Evolutionary conservation across 2,329 filamentous ascomycete genomes (phyloP).

Genomic region (Aspergillus sp.): DNA sequence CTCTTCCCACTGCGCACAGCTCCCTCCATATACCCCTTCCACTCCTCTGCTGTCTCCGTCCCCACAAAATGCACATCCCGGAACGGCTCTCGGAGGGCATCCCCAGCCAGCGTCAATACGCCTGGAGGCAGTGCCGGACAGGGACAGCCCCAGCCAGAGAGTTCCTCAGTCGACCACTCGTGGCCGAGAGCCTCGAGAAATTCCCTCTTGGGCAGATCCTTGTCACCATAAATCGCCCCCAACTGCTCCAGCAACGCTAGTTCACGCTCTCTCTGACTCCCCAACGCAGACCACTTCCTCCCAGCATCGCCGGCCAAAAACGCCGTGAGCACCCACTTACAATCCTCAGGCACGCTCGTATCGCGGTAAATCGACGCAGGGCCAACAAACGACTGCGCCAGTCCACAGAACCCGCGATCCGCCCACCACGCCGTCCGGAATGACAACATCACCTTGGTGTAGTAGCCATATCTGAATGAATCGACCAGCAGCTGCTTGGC

Average conservation of each 20-base stretch:
- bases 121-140: constrained; percentile 43
- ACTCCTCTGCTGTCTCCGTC: constrained; percentile 55
- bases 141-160: constrained; percentile 45
- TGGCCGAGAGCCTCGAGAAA: constrained; percentile 39
- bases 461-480: constrained; percentile 49
- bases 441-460: constrained; percentile 54
- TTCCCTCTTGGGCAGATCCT: constrained; percentile 14
- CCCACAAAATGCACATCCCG: constrained; percentile 57
- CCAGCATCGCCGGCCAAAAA: constrained; percentile 46
- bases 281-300: constrained; percentile 30
- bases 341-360: constrained; percentile 33
- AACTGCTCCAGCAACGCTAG: constrained; percentile 19
- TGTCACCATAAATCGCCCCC: constrained; percentile 10
- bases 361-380: constrained; percentile 53
- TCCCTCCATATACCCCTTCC: constrained; percentile 63
- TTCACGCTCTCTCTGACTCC: constrained; percentile 6
- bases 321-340: constrained; percentile 39
- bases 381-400: constrained; percentile 49
- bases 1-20: constrained; percentile 54
- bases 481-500: constrained; percentile 42
- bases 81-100: constrained; percentile 38
- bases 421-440: constrained; percentile 52
- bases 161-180: constrained; percentile 46
- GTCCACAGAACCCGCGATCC: constrained; percentile 48
- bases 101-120: constrained; percentile 36